These are phyloP conservation scores for Trapa incisa DNA, from an alignment of 345 rosid species.

Conservation along the genomic window DNA sequence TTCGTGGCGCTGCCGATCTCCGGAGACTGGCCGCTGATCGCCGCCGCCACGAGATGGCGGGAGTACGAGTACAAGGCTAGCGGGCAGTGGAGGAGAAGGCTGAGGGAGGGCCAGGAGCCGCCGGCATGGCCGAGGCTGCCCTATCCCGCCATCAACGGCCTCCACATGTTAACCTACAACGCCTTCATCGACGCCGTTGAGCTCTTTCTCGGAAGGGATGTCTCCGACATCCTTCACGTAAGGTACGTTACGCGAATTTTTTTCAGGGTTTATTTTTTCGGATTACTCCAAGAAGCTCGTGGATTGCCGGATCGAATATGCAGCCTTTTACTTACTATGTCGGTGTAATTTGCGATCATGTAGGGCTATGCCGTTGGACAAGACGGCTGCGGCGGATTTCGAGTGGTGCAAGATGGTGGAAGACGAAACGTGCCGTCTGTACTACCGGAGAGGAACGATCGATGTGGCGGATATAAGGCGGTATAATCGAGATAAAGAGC, in stretches of 20 bases:
- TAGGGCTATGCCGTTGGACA: no score
- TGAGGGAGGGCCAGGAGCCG: not conserved
- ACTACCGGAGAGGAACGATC: no score
- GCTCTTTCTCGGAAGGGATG: slow-evolving; percentile 25
- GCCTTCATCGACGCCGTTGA: slow-evolving; percentile 42
- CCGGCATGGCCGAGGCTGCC: slow-evolving; percentile 29
- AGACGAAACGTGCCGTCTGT: no score
- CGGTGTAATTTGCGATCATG: no score
- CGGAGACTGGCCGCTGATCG: not conserved
- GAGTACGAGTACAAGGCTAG: slow-evolving; percentile 22
- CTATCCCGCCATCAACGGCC: slow-evolving; percentile 42
- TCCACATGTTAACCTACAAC: slow-evolving; percentile 31
- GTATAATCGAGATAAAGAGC: no score
- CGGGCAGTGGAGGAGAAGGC: not conserved
- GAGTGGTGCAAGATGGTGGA: no score
- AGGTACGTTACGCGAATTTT: slow-evolving; percentile 12
- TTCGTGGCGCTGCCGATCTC: slow-evolving; percentile 22
- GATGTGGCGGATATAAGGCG: no score
- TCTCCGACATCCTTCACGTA: slow-evolving; percentile 38
- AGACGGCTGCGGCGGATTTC: no score
- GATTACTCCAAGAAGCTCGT: no score
- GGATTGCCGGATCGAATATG: no score
- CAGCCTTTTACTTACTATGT: no score
- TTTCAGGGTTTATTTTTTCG: no score
- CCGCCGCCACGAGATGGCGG: slow-evolving; percentile 13